Evolutionary conservation across 495 filamentous ascomycete genomes (phyloP), one percentile per base, ranked within the genome.

Genomic region (Penicillium odoratum): DNA sequence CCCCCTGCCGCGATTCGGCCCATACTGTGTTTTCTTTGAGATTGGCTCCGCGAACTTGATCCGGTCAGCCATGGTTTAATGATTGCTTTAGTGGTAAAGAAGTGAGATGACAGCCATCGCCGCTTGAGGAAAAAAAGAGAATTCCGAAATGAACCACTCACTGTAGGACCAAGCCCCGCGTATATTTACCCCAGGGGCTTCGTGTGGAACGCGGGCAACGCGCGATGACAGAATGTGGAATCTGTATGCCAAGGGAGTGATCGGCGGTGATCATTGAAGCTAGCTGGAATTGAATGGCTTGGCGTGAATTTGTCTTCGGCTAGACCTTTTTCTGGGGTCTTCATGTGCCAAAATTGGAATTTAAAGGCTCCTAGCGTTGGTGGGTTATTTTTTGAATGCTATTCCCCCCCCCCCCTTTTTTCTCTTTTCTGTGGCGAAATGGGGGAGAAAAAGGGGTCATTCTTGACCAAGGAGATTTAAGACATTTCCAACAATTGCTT

Each of bases 151-250:
- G 55, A 54, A 56, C 63, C 33, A 61, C 29, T 45, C 33, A 42
- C 54, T 50, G 66, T 62, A 67, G 64, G 64, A 67, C 64, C 50
- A 58, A 56, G 64, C 60, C 64, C 64, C 64, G 59, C 61, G 51
- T 64, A 64, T 64, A 56, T 69, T 64, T 47, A 66, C 46, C 59
- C 52, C 61, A 69, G 66, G 63, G 66, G 64, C 57, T 57, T 57
- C 59, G 59, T 51, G 61, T 67, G 64, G 64, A 69, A 69, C 66
- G 61, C 56, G 61, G 58, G 63, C 51, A 54, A 69, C 57, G 66
- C 66, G 61, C 57, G 61, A 69, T 67, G 66, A 69, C 61, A 69
- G 66, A 69, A 69, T 69, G 66, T 69, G 64, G 57, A 69, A 60
- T 64, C 58, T 61, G 55, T 55, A 51, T 53, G 56, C 45, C 55